Evolutionary conservation across 1,284 basidiomycete genomes (phyloP), one percentile per base, ranked within the genome.

Genomic region (Leccinum huronense): DNA sequence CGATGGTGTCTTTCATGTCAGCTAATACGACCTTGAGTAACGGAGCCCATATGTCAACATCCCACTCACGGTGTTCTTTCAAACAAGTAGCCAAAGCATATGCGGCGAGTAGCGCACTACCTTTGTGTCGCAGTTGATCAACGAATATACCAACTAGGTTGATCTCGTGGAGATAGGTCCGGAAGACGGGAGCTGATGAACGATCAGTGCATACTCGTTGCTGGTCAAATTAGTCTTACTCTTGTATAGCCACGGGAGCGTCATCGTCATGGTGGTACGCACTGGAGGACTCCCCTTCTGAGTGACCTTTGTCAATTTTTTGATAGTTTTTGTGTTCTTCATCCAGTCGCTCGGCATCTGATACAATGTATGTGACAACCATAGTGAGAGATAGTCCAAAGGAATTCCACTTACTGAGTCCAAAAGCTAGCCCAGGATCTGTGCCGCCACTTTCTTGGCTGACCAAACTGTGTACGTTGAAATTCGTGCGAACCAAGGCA

Each of bases 231-330:
- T 3, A 27, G 1, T 30, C 65, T 31, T n/a, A 66, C 69, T 56
- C 6, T 70, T 55, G 54, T 63, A 68, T 30, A 71, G 33, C 7
- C 59, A 61, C 48, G 70, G 23, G 19, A 70, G 33, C 0, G 71
- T 71, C 61, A 75, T 58, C 1, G 70, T 73, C n/a, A 65, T 65
- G 30, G 66, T 65, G 1, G 65, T 66, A 55, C 70, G 71, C 7
- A 69, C 69, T 27, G 57, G 59, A 4, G 36, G 14, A 33, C 60
- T 58, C 13, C 63, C 64, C 0, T 42, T 54, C 19, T 62, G 31
- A 23, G 57, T 14, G 3, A 59, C 65, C 2, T 10, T 23, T 38
- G 58, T 66, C 38, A 72, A 51, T n/a, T 67, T 58, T 11, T 16
- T 6, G 3, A 72, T 66, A 14, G 65, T 4, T 63, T 30, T 10